Evolutionary conservation across 2,329 filamentous ascomycete species (phyloP), one percentile per base, ranked within the genome.

Genomic region (Diaporthe humulicola): DNA sequence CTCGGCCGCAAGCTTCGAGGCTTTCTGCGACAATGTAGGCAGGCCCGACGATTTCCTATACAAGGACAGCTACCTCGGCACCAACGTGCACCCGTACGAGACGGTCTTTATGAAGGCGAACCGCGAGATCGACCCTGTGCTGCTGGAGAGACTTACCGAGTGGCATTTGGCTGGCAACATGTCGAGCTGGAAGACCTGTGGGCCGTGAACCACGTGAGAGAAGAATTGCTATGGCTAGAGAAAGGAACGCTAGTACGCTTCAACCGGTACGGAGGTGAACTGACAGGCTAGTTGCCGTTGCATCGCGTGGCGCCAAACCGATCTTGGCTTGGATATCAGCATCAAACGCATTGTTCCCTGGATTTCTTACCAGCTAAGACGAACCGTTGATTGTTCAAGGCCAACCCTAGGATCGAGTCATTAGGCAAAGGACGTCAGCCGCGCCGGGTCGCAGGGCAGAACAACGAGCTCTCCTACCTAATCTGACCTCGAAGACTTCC

Each of bases 21-120:
- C 17, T 19, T 77, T 77, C 60, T 77, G 76, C 70, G 48, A 70
- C 15, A 45, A 9, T 25, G 25, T 36, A 10, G 73, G 71, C 17
- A 22, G 57, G 22, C 75, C 73, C 12, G 76, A 77, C 14, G 83
- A 83, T 69, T 58, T 81, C 30, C 73, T 80, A 17, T 80, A 75
- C 70, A 74, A 79, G 38, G 75, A 77, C 30, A 76, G 73, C 40
- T 81, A 83, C 72, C 79, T 81, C 72, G 83, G 82, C 45, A 79
- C 77, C 71, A 82, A 79, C 69, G 71, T 83, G 10, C 83, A 85
- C 58, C 83, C 84, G 1, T 85, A 84, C 77, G 84, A 85, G 79
- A 82, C 81, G 2, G 71, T 85, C 25, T 85, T 85, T 72, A 77
- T 81, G 73, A 83, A 84, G 77, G 80, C 81, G 6, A 82, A 83